phyloP scores from a whole-genome alignment of 306 rosid species.

The Ziziphus jujuba region DNA sequence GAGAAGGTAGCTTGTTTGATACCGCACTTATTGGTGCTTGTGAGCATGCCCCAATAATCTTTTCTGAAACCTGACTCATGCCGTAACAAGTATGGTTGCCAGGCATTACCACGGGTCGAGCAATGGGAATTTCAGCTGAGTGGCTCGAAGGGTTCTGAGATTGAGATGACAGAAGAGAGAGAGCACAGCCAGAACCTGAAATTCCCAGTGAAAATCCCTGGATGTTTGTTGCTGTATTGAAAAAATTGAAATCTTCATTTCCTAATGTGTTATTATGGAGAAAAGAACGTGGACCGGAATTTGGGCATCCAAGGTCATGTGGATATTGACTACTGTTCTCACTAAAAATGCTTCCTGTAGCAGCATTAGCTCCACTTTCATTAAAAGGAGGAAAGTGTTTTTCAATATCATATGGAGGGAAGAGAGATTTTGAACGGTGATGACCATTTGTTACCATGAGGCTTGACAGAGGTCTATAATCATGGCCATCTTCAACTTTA shows the following conservation, averaged over 20 bases:
- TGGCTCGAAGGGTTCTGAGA: slow-evolving; percentile 69
- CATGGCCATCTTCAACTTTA: slow-evolving; percentile 49
- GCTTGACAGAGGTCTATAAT: slow-evolving; percentile 39
- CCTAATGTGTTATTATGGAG: slow-evolving; percentile 44
- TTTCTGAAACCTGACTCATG: slow-evolving; percentile 48
- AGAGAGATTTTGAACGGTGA: slow-evolving; percentile 41
- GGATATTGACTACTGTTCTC: slow-evolving; percentile 43
- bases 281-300: slow-evolving; percentile 34
- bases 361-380: slow-evolving; percentile 40
- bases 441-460: slow-evolving; percentile 43
- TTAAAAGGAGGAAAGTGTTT: slow-evolving; percentile 57
- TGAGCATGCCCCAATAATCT: slow-evolving; percentile 53
- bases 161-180: slow-evolving; percentile 99
- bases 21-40: slow-evolving; percentile 50
- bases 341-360: slow-evolving; percentile 47
- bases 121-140: slow-evolving; percentile 57
- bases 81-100: slow-evolving; percentile 50
- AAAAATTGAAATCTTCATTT: slow-evolving; percentile 58
- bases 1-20: slow-evolving; percentile 42
- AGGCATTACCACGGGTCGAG: slow-evolving; percentile 47
- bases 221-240: slow-evolving; percentile 44
- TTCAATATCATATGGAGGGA: slow-evolving; percentile 35
- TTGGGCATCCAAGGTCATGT: slow-evolving; percentile 29
- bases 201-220: slow-evolving; percentile 57
- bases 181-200: slow-evolving; percentile 78